Conservation (phyloP, 352 stramenopile species). For the Globisporangium alternatum region DNA sequence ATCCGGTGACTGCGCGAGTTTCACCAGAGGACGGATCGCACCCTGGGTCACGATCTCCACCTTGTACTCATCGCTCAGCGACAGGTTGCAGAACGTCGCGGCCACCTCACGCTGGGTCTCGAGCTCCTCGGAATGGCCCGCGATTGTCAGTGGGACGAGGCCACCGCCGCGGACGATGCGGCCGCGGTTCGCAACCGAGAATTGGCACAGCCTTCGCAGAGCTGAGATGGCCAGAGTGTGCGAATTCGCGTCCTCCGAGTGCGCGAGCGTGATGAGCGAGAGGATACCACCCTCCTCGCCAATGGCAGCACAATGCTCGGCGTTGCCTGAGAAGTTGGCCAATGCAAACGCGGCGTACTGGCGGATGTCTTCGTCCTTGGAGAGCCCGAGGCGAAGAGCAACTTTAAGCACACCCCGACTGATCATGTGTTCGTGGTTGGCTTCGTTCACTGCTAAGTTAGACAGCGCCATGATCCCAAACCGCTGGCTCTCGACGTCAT, state of each 20-base stretch:
- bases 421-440: conserved; percentile 92
- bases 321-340: conserved; percentile 91
- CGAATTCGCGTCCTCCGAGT: conserved; percentile 83
- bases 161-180: conserved; percentile 85
- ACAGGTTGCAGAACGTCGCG: conserved; percentile 93
- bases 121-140: conserved; percentile 85
- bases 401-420: conserved; percentile 81
- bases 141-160: conserved; percentile 81
- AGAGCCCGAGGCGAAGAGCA: conserved; percentile 75
- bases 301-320: conserved; percentile 84
- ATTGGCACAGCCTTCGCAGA: conserved; percentile 90
- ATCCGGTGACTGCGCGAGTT: conserved; percentile 88
- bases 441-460: conserved; percentile 93
- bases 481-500: conserved; percentile 81
- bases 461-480: conserved; percentile 94
- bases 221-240: conserved; percentile 93
- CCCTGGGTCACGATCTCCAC: conserved; percentile 84
- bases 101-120: conserved; percentile 95
- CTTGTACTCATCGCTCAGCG: conserved; percentile 91
- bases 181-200: conserved; percentile 84
- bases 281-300: conserved; percentile 89
- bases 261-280: conserved; percentile 88
- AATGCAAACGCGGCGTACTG: conserved; percentile 92
- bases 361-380: conserved; percentile 74
- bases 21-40: conserved; percentile 77